These are phyloP conservation scores for Solanum paucissectum DNA, from an alignment of 257 asterid species.

Conservation along the genomic window DNA sequence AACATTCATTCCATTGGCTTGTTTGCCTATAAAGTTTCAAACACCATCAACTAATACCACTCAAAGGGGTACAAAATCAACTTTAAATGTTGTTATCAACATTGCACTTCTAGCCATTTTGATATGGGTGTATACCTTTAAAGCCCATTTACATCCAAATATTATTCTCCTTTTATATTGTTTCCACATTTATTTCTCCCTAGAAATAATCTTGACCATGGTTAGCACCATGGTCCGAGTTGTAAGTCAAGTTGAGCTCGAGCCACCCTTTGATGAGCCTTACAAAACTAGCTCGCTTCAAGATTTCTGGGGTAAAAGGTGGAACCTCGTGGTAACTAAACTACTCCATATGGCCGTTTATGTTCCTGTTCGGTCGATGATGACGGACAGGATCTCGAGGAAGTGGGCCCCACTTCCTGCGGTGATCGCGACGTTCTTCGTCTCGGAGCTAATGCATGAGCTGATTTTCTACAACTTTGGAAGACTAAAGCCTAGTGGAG, in stretches of 20 bases:
- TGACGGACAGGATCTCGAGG: neutral
- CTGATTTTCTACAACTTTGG: conserved; percentile 31
- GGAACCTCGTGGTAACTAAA: conserved; percentile 10
- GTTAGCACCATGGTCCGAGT: neutral
- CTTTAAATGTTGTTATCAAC: conserved; percentile 10
- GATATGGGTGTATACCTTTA: neutral
- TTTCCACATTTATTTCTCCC: neutral
- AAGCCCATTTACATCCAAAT: conserved; percentile 7
- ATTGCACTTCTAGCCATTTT: conserved; percentile 1
- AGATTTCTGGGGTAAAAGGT: conserved; percentile 22
- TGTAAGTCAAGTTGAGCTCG: neutral
- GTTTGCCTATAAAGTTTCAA: conserved; percentile 38
- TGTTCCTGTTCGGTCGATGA: conserved; percentile 11
- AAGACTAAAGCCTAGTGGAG: conserved; percentile 34
- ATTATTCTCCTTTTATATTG: conserved; percentile 9
- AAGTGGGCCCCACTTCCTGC: conserved; percentile 24
- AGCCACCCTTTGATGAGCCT: conserved; percentile 15
- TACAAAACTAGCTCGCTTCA: conserved; percentile 14
- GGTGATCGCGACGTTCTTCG: conserved; percentile 26
- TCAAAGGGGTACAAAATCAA: neutral
- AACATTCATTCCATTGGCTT: conserved; percentile 37
- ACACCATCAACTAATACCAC: neutral
- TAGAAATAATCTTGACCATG: neutral
- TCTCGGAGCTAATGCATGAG: conserved; percentile 58
- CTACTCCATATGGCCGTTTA: conserved; percentile 14